These are phyloP conservation scores for Xerocomellus intermedius DNA, from an alignment of 768 basidiomycete genomes.

Conservation along the genomic window DNA sequence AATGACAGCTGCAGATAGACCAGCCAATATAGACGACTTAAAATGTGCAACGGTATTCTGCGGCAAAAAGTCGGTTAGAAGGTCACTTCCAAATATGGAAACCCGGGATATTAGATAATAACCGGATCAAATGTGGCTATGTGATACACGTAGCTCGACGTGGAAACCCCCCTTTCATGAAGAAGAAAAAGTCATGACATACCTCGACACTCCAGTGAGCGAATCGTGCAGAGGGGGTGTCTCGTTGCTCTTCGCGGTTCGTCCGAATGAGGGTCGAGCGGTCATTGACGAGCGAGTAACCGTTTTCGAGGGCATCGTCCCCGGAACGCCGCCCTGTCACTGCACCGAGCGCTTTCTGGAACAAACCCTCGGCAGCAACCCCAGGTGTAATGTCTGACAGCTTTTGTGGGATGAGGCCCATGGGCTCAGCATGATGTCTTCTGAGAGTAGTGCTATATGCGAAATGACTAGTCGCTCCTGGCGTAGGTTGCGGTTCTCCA, in stretches of 20 bases:
- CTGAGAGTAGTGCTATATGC: conserved; percentile 81
- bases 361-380: conserved; percentile 48
- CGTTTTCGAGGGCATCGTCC: conserved; percentile 37
- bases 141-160: not conserved
- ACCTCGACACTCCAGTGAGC: conserved; percentile 68
- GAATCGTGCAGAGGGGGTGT: conserved; percentile 67
- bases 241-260: conserved; percentile 34
- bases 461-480: conserved; percentile 71
- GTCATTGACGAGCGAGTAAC: conserved; percentile 35
- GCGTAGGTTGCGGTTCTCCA: conserved; percentile 53
- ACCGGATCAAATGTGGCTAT: not conserved
- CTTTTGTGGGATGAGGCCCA: conserved; percentile 39
- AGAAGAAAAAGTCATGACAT: conserved; percentile 22
- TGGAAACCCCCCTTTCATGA: not conserved
- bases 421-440: conserved; percentile 54
- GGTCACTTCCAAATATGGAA: not conserved
- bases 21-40: conserved; percentile 57
- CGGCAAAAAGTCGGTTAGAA: conserved; percentile 5
- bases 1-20: conserved; percentile 64
- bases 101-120: not conserved
- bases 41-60: conserved; percentile 78
- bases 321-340: conserved; percentile 27
- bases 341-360: conserved; percentile 42
- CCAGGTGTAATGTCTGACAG: conserved; percentile 30
- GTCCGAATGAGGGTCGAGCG: conserved; percentile 8